Conservation (phyloP, 116 monocot genomes). For the Dioscorea cayenensis region DNA sequence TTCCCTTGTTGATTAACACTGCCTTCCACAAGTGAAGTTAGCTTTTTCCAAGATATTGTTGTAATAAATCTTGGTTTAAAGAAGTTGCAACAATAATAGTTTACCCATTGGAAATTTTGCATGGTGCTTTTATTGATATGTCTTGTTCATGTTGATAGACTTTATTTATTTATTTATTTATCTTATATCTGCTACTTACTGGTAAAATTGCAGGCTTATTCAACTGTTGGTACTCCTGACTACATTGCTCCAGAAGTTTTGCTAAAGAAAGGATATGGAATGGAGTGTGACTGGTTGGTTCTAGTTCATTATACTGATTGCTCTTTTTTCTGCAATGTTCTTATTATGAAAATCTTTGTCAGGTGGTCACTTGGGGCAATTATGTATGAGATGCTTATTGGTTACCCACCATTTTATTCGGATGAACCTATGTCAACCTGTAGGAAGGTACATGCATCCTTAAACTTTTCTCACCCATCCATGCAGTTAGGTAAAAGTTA, state of each 20-base stretch:
- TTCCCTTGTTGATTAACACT: not conserved
- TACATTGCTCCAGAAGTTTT: slow-evolving; percentile 77
- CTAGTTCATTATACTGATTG: not conserved
- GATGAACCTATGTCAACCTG: slow-evolving; percentile 95
- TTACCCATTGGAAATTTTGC: too few relatives aligned
- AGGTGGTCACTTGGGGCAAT: slow-evolving; percentile 99
- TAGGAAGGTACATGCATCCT: slow-evolving; percentile 53
- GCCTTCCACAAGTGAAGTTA: too few relatives aligned
- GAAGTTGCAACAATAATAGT: too few relatives aligned
- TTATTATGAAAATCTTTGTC: slow-evolving; percentile 8
- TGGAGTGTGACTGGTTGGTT: slow-evolving; percentile 78
- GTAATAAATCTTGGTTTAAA: too few relatives aligned
- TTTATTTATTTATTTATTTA: not conserved
- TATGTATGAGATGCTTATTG: slow-evolving; percentile 96
- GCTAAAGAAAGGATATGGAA: slow-evolving; percentile 79
- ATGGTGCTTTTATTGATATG: too few relatives aligned
- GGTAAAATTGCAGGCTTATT: slow-evolving; percentile 42
- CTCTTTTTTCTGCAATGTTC: not conserved
- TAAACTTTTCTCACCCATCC: not conserved
- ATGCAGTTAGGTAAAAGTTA: too few relatives aligned
- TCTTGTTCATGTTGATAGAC: not conserved
- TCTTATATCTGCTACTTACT: not conserved
- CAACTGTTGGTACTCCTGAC: slow-evolving; percentile 78
- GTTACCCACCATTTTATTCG: slow-evolving; percentile 93
- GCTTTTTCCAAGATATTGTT: too few relatives aligned